phyloP scores from a whole-genome alignment of 495 filamentous ascomycete species.

The Penicillium daleae region DNA sequence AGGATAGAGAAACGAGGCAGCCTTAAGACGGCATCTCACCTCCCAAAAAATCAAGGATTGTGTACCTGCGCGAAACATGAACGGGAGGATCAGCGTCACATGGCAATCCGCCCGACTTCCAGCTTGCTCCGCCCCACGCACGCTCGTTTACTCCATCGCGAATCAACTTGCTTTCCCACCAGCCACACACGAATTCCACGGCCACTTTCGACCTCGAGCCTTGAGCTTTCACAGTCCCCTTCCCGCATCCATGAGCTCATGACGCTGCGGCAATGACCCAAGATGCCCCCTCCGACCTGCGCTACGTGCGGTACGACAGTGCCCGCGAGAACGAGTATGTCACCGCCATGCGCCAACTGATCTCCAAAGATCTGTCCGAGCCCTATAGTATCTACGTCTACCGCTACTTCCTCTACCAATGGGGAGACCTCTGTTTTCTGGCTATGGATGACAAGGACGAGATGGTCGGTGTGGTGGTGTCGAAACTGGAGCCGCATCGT shows the following conservation, averaged over 20 bases:
- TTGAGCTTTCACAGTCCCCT: slow-evolving; percentile 3
- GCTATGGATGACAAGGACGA: slow-evolving; percentile 63
- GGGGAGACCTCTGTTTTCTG: slow-evolving; percentile 95
- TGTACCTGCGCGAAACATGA: slow-evolving; percentile 16
- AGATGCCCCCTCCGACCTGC: slow-evolving; percentile 51
- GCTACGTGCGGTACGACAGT: slow-evolving; percentile 83
- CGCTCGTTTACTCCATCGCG: background rate
- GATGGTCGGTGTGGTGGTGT: slow-evolving; percentile 90
- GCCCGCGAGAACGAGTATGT: slow-evolving; percentile 79
- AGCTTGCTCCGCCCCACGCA: slow-evolving; percentile 18
- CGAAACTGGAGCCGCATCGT: slow-evolving; percentile 88
- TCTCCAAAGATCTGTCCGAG: slow-evolving; percentile 96
- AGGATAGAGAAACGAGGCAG: slow-evolving; percentile 1
- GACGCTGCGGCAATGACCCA: slow-evolving; percentile 35
- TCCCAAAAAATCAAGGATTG: slow-evolving; percentile 15
- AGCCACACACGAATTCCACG: slow-evolving; percentile 3
- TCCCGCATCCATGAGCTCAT: background rate
- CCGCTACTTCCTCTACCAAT: slow-evolving; percentile 97
- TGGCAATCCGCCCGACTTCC: slow-evolving; percentile 29
- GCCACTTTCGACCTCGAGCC: background rate
- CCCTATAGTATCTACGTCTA: slow-evolving; percentile 99
- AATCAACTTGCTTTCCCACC: slow-evolving; percentile 10
- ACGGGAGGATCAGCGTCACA: slow-evolving; percentile 41
- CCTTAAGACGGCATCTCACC: background rate
- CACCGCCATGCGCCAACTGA: slow-evolving; percentile 85